Base-by-base conservation (phyloP, 139 green algal genomes). In the Raphidocelis subcapitata region DNA sequence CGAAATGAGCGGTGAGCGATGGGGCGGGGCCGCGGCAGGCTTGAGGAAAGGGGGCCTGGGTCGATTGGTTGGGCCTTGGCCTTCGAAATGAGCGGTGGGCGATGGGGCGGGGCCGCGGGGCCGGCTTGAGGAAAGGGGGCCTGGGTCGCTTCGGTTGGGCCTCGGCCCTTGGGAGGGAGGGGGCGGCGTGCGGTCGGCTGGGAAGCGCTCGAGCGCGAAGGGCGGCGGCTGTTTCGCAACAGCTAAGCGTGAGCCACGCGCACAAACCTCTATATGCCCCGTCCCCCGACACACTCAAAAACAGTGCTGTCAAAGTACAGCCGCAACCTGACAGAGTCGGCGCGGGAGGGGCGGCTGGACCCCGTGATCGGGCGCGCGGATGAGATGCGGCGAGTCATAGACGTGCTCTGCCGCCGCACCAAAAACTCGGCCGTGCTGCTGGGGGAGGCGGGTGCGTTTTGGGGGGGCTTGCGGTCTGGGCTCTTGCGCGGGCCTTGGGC, bases 381-480 rank as follows among this genome's bases (percentile, higher is more conserved):
- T 62, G 90, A 96, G 76, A 86, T 96, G 62, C 78, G 92, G 5
- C 83, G 91, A 2, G 76, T 82, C 44, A 89, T 93, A 64, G 88
- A 97, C 75, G 94, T 97, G 74, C 83, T 96, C 62, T 95, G 81
- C 21, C 86, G 95, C n/a, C 88, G 95, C 69, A 97, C 91, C 65
- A 99, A 99, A 83, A 99, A 99, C 91, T 98, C 98, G 82, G 52
- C 20, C 21, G 81, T 86, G 41, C 63, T 82, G 21, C 23, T 83
- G 24, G 65, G 71, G 10, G 72, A 78, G 64, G 56, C 70, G 24
- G 57, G 68, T 49, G 41, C 4, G 70, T 74, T 16, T 67, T 70
- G 1, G 73, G 70, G 52, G 62, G 66, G 37, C 18, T 49, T 35
- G 31, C 51, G 61, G 18, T 67, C 31, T 66, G 29, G 23, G 60